Percentiles rank a stretch among this genome's conserved stretches.
Evolutionary conservation across 176 grass and related monocot species (phyloP).

Genomic region (Guadua angustifolia): DNA sequence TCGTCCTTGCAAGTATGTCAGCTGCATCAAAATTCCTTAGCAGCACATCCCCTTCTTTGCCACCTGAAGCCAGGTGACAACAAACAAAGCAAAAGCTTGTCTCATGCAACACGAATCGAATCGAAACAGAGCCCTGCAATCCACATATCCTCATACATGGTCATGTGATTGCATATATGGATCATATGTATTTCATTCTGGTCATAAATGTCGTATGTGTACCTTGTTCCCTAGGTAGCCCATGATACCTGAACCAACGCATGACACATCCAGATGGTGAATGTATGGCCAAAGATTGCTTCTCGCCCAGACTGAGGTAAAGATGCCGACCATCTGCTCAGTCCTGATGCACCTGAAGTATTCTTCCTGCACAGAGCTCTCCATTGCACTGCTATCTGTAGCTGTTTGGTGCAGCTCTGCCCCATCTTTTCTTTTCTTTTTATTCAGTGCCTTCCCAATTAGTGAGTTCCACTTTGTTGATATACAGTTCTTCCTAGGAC

Average conservation of each 20-base stretch:
- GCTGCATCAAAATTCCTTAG: conserved; percentile 69
- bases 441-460: conserved; percentile 72
- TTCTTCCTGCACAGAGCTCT: conserved; percentile 17
- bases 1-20: conserved; percentile 75
- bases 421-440: conserved; percentile 22
- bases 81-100: conserved; percentile 93
- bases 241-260: conserved; percentile 85
- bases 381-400: conserved; percentile 42
- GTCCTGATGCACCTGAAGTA: conserved; percentile 75
- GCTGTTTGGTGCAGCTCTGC: conserved; percentile 37
- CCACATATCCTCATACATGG: conserved; percentile 10
- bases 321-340: conserved; percentile 99
- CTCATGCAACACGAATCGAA: conserved; percentile 73
- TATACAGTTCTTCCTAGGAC: conserved; percentile 64
- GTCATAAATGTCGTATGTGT: background rate
- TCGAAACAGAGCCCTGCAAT: conserved; percentile 81
- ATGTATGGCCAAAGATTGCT: conserved; percentile 62
- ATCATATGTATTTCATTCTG: conserved; percentile 9
- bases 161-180: conserved; percentile 20
- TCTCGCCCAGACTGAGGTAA: conserved; percentile 72
- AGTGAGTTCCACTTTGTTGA: conserved; percentile 84
- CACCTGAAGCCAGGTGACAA: conserved; percentile 93
- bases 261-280: conserved; percentile 65
- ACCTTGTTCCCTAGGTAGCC: conserved; percentile 98
- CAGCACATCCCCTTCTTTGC: conserved; percentile 73